Percentiles rank a stretch among this genome's conserved stretches.
Evolutionary conservation across 2,329 filamentous ascomycete species (phyloP).

Genomic region (Fusarium sp.): DNA sequence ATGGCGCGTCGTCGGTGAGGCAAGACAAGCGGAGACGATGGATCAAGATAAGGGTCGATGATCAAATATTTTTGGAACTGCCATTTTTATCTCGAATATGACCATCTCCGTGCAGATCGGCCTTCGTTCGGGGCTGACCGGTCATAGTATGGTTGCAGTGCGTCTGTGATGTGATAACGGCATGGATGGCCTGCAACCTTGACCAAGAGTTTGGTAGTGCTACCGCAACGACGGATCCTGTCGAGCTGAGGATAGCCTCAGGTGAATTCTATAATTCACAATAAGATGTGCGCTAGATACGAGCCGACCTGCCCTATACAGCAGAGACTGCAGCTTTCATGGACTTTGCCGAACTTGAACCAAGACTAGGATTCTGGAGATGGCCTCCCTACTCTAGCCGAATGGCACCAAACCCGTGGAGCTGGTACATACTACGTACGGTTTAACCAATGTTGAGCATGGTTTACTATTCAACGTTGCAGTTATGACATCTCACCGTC

Average conservation of each 20-base stretch:
- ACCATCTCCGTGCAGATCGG: constrained; percentile 17
- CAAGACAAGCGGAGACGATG: constrained; percentile 1
- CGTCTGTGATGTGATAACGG: constrained; percentile 10
- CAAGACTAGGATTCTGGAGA: neutral
- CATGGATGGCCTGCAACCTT: constrained; percentile 10
- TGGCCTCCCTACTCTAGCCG: neutral
- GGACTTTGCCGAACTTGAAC: neutral
- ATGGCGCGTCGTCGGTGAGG: constrained; percentile 31
- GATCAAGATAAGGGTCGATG: constrained; percentile 19
- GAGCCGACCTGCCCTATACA: neutral
- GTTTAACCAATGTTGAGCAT: neutral
- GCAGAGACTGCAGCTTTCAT: neutral
- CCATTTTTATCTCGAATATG: constrained; percentile 29
- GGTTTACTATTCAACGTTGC: neutral
- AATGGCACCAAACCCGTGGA: neutral
- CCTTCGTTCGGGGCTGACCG: constrained; percentile 1
- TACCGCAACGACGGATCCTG: constrained; percentile 1
- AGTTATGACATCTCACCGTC: neutral
- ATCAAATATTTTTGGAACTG: constrained; percentile 33
- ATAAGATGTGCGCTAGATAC: constrained; percentile 7
- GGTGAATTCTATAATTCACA: neutral
- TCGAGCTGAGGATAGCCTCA: neutral
- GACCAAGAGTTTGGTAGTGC: constrained; percentile 4
- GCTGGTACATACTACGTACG: neutral
- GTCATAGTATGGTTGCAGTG: constrained; percentile 10